Evolutionary conservation across 2,329 filamentous ascomycete genomes (phyloP), one percentile per base, ranked within the genome.

Genomic region (Lachnum nothofagi): DNA sequence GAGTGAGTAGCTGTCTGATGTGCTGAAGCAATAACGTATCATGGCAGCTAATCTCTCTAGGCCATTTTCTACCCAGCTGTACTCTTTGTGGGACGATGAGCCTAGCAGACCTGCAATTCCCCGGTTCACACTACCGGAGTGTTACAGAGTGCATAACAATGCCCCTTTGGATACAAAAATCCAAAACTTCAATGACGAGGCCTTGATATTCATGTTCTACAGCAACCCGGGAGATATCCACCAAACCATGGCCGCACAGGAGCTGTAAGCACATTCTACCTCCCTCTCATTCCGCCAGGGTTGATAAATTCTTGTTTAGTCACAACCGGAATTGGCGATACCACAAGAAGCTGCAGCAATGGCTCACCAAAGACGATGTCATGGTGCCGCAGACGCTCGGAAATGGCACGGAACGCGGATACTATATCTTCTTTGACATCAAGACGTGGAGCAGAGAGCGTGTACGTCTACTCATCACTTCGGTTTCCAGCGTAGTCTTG

Each of bases 191-290:
- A 84, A 83, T 56, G 82, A 85, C 54, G 82, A 85, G 65, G 83
- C 82, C 0, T 67, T 85, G 41, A 80, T 85, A 65, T 83, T 79
- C 75, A 85, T 85, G 55, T 85, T 85, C 61, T 85, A 85, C 65
- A 82, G 78, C 65, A 82, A 78, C 51, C 79, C 82, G 6, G 72
- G 75, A 38, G 81, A 85, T 59, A 62, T 77, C 29, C 80, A 82
- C 63, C 82, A 85, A 62, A 76, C 81, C 41, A 69, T 82, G 67
- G 82, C 82, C 2, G 81, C 82, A 0, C 69, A 75, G 34, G 80
- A 85, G 63, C 69, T 85, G 80, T 84, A 68, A 67, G 78, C 57
- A 27, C 39, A 48, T 6, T 9, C 27, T 9, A 10, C 14, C 7
- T 19, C 22, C 45, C 25, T 33, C 41, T 41, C 24, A n/a, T 10